Base-by-base conservation (phyloP, 1,284 basidiomycete species). In the Moniliophthora roreri region DNA sequence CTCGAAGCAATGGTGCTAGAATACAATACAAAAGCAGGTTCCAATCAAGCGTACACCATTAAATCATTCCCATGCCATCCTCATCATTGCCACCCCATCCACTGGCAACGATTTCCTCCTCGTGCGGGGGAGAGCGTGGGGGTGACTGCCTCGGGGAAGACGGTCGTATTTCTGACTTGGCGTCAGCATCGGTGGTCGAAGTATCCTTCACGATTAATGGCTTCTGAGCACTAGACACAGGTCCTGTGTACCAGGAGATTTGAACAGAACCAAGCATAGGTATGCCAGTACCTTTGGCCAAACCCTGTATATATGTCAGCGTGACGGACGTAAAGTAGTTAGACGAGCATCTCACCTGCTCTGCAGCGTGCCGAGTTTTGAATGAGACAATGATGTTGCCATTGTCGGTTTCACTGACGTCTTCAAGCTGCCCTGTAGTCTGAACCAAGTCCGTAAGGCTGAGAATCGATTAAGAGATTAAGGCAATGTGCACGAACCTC, bases 381-480 rank as follows among this genome's bases (percentile, higher is more conserved):
- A 91, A 92, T 32, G 78, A 62, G 13, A 89, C 84, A 6, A 89
- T 59, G 20, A 85, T 64, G 57, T 82, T 83, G 6, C 82, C 84
- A 52, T 71, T 66, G 20, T 80, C 81, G 10, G 69, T 62, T 34
- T 65, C 65, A 40, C 86, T 80, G 23, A 88, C 67, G 2, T 81
- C 77, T 23, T 91, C 88, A 48, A 90, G 63, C 60, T 85, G 86
- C 11, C 85, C 86, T 2, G 79, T 78, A 20, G 81, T 78, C 87
- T 89, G 55, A 49, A 55, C 52, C 50, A 40, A 7, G 42, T 58
- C n/a, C 58, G 57, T 50, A 50, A 42, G 50, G n/a, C 35, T 50
- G 52, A 50, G n/a, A n/a, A n/a, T n/a, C 20, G 26, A 32, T 26
- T 44, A 56, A n/a, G 2, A 48, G 38, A 18, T 24, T 54, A 32